These are phyloP conservation scores for Fragosphaeria purpurea DNA, from an alignment of 2,329 filamentous ascomycete genomes.

Conservation along the genomic window DNA sequence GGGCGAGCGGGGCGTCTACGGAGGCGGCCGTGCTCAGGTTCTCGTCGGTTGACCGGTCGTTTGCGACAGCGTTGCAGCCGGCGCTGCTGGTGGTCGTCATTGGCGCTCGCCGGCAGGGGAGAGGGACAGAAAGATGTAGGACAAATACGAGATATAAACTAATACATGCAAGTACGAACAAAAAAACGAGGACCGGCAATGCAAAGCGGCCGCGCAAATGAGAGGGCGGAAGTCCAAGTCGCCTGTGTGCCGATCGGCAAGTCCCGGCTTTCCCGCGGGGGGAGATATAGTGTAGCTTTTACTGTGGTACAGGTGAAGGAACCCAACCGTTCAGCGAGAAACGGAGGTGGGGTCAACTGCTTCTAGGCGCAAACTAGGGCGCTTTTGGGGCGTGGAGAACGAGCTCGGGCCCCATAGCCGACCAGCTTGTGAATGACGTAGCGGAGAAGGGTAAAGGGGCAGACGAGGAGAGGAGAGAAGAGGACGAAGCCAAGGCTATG, in stretches of 20 bases:
- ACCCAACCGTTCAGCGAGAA: too few species aligned
- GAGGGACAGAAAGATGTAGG: background rate
- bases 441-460: too few species aligned
- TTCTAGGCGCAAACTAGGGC: too few species aligned
- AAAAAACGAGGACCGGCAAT: background rate
- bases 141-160: background rate
- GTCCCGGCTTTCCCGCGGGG: slow-evolving; percentile 1
- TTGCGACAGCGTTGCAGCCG: slow-evolving; percentile 1
- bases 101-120: background rate
- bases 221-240: background rate
- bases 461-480: too few species aligned
- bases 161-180: too few species aligned
- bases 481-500: too few species aligned
- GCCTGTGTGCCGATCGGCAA: slow-evolving; percentile 5
- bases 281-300: too few species aligned
- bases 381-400: too few species aligned
- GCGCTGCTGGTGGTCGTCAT: slow-evolving; percentile 3
- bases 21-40: background rate
- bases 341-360: too few species aligned
- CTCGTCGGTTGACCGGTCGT: background rate
- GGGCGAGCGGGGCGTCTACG: background rate
- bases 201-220: background rate
- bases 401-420: too few species aligned
- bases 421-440: too few species aligned
- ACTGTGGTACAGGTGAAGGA: too few species aligned